Percentiles rank a stretch among this genome's conserved stretches.
Evolutionary conservation across 495 filamentous ascomycete species (phyloP).

Genomic region (Stereocaulon alpinum): DNA sequence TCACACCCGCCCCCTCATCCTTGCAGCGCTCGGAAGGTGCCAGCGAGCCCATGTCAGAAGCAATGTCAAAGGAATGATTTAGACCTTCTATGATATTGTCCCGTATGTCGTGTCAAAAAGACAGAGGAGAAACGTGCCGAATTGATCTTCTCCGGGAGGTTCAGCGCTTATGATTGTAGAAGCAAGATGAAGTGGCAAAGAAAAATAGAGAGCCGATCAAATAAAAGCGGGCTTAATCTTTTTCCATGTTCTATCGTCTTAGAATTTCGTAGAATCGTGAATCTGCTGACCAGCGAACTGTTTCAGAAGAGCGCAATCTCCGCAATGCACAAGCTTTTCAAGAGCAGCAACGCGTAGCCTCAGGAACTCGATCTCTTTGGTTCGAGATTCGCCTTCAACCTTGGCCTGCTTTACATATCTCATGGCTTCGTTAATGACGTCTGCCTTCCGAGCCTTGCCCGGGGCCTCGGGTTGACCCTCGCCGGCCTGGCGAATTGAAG

Average conservation of each 20-base stretch:
- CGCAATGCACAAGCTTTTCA: constrained; percentile 8
- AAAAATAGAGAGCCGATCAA: neutral
- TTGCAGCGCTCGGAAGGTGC: too few relatives aligned
- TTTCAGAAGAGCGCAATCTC: constrained; percentile 1
- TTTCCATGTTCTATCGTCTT: neutral
- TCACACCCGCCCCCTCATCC: too few relatives aligned
- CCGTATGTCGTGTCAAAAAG: too few relatives aligned
- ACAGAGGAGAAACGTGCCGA: too few relatives aligned
- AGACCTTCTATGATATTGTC: too few relatives aligned
- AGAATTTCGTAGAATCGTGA: neutral
- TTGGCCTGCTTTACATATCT: constrained; percentile 10
- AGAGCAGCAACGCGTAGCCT: constrained; percentile 2
- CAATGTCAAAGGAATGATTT: too few relatives aligned
- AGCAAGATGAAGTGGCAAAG: neutral
- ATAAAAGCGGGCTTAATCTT: neutral
- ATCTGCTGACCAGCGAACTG: constrained; percentile 1
- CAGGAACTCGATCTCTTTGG: constrained; percentile 1
- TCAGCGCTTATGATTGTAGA: neutral
- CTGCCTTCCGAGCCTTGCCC: constrained; percentile 3
- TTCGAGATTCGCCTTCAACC: neutral
- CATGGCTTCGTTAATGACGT: constrained; percentile 7
- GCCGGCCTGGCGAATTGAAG: neutral
- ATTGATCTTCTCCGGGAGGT: too few relatives aligned
- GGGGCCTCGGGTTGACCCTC: neutral
- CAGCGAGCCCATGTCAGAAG: too few relatives aligned